A percentile compares a stretch with the other conserved stretches of the same genome.
Evolutionary conservation across 1,284 basidiomycete genomes (phyloP).

Genomic region (Termitomyces sp.): DNA sequence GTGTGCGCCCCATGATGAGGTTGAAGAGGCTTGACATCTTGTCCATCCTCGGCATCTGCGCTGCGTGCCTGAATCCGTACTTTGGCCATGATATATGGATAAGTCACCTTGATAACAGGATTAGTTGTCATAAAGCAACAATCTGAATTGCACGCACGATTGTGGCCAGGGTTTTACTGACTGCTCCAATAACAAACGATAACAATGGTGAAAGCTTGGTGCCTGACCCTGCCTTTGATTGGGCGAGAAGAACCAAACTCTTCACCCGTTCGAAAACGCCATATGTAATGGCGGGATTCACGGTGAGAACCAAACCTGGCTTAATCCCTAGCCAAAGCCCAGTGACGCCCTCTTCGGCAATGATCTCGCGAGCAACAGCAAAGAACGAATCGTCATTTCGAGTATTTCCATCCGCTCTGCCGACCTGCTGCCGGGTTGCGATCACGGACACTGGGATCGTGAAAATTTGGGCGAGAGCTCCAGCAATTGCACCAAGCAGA

Average conservation of each 20-base stretch:
- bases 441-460: slow-evolving; percentile 98
- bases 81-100: slow-evolving; percentile 96
- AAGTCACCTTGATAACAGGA: slow-evolving; percentile 61
- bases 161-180: slow-evolving; percentile 95
- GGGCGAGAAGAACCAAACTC: slow-evolving; percentile 54
- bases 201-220: slow-evolving; percentile 74
- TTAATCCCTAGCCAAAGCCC: slow-evolving; percentile 95
- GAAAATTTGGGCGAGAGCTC: slow-evolving; percentile 94
- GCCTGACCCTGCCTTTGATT: slow-evolving; percentile 41
- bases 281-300: slow-evolving; percentile 98
- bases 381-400: slow-evolving; percentile 64
- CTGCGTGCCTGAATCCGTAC: slow-evolving; percentile 89
- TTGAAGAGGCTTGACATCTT: slow-evolving; percentile 32
- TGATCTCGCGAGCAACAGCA: slow-evolving; percentile 80
- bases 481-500: slow-evolving; percentile 85
- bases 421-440: slow-evolving; percentile 94
- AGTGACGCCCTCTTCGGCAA: slow-evolving; percentile 86
- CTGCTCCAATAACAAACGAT: slow-evolving; percentile 86
- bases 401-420: slow-evolving; percentile 30
- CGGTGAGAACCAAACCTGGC: slow-evolving; percentile 89
- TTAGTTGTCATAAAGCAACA: neutral
- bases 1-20: slow-evolving; percentile 33
- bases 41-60: slow-evolving; percentile 47
- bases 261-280: slow-evolving; percentile 94
- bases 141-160: slow-evolving; percentile 53